These are phyloP conservation scores for Arachis hypogaea DNA, from an alignment of 306 rosid genomes.

Conservation along the genomic window DNA sequence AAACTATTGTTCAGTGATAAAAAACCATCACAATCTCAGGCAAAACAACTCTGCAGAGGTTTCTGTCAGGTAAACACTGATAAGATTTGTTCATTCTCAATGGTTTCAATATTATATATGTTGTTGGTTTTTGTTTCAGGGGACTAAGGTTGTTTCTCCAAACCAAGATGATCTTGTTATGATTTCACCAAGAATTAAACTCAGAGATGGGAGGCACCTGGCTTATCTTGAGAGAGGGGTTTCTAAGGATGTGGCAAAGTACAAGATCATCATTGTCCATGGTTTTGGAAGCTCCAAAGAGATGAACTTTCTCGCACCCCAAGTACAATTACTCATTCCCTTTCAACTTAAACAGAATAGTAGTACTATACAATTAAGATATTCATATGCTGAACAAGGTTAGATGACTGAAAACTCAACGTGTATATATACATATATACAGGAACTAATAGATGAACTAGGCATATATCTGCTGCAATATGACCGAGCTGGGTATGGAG, in stretches of 20 bases:
- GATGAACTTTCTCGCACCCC: conserved; percentile 55
- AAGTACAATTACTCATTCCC: conserved; percentile 30
- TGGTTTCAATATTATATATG: no score
- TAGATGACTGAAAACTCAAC: conserved; percentile 8
- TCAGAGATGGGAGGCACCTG: conserved; percentile 68
- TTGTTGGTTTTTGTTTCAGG: conserved; percentile 54
- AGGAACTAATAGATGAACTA: conserved; percentile 82
- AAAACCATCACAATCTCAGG: conserved; percentile 14
- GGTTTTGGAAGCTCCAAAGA: conserved; percentile 75
- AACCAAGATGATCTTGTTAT: conserved; percentile 43
- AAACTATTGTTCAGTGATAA: conserved; percentile 20
- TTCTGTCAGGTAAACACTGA: conserved; percentile 40
- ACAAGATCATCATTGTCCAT: conserved; percentile 57
- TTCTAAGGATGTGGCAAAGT: conserved; percentile 55
- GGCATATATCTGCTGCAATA: conserved; percentile 76
- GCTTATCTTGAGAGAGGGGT: conserved; percentile 69
- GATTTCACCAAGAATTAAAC: conserved; percentile 61
- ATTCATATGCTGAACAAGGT: conserved; percentile 29
- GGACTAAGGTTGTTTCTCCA: conserved; percentile 57
- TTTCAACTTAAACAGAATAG: no score
- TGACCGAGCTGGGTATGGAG: conserved; percentile 94
- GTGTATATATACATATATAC: conserved; percentile 33
- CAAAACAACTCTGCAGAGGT: conserved; percentile 40
- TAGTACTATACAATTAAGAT: neutral
- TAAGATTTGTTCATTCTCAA: neutral